Evolutionary conservation across 2,329 filamentous ascomycete species (phyloP), one percentile per base, ranked within the genome.

Genomic region (Penicillium sp.): DNA sequence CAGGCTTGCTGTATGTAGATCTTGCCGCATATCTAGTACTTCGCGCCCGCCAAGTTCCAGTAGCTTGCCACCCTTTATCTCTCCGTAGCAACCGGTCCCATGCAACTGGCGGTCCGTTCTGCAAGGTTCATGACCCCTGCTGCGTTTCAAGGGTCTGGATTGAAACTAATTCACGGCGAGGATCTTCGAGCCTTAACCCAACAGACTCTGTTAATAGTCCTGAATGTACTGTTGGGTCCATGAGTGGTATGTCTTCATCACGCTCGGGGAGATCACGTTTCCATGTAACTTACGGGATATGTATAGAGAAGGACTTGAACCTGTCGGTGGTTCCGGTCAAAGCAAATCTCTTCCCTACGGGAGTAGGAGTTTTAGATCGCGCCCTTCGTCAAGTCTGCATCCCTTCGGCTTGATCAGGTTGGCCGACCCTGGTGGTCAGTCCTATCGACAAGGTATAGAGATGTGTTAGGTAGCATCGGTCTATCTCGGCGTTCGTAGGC

Each of bases 111-210:
- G n/a, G 45, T 49, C 28, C 28, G 10, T 20, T 4, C 56, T 59
- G 56, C 59, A 61, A 59, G 55, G 56, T 31, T 47, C 25, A 62
- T 51, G 15, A 17, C n/a, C 41, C 25, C 14, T 37, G 49, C 41
- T 55, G 41, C 20, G 15, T 49, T 38, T 25, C 45, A n/a, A 31
- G 15, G 39, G 14, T 28, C 20, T 43, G 4, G 31, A 52, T 35
- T 20, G 37, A 41, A 25, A 49, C 28, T 5, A 8, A 31, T 4
- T n/a, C 39, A 7, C 34, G 22, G 15, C n/a, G 48, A 34, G 7
- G 39, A 17, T 17, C n/a, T 4, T 10, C 25, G 45, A 35, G 28
- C 11, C n/a, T 47, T 14, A 45, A 10, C 1, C 10, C 2, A 11
- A 43, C 20, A 5, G 41, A 43, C 41, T 15, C 38, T 8, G 38